phyloP scores from a whole-genome alignment of 2,329 filamentous ascomycete genomes.

The Penicillium sp. region DNA sequence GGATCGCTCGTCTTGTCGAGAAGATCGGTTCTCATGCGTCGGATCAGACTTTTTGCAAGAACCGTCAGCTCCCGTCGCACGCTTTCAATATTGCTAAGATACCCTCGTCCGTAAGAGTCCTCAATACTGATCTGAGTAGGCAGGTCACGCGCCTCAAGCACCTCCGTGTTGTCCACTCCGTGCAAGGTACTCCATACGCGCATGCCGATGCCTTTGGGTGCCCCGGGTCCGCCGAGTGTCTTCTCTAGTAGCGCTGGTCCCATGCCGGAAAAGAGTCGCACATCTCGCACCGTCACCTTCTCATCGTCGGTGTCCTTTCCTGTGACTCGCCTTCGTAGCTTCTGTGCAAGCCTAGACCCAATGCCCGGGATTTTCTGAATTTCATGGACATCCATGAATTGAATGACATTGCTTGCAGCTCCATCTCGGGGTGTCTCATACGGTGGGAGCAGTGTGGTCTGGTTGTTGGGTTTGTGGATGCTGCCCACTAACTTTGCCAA shows the following conservation, averaged over 20 bases:
- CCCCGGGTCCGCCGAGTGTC: slow-evolving; percentile 65
- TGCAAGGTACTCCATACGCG: slow-evolving; percentile 76
- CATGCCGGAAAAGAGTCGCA: slow-evolving; percentile 61
- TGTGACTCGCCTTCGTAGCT: slow-evolving; percentile 59
- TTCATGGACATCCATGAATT: slow-evolving; percentile 70
- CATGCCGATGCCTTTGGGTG: slow-evolving; percentile 64
- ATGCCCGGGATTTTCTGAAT: slow-evolving; percentile 81
- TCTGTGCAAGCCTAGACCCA: slow-evolving; percentile 70
- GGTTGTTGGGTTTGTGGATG: slow-evolving; percentile 77
- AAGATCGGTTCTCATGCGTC: slow-evolving; percentile 74
- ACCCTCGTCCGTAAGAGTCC: slow-evolving; percentile 74
- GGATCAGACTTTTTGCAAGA: slow-evolving; percentile 65
- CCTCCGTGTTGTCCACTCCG: slow-evolving; percentile 70
- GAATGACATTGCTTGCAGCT: slow-evolving; percentile 50
- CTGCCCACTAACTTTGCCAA: slow-evolving; percentile 80
- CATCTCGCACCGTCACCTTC: slow-evolving; percentile 60
- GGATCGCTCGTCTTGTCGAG: slow-evolving; percentile 49
- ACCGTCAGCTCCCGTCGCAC: slow-evolving; percentile 65
- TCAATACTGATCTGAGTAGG: slow-evolving; percentile 92
- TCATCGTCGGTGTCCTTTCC: slow-evolving; percentile 46
- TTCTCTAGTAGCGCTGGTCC: slow-evolving; percentile 61
- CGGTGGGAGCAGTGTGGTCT: slow-evolving; percentile 75
- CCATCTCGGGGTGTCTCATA: slow-evolving; percentile 37
- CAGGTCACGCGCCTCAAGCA: slow-evolving; percentile 65
- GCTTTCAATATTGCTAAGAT: slow-evolving; percentile 60